Conservation (phyloP, 2,329 filamentous ascomycete species). For the Scytalidium sp. region DNA sequence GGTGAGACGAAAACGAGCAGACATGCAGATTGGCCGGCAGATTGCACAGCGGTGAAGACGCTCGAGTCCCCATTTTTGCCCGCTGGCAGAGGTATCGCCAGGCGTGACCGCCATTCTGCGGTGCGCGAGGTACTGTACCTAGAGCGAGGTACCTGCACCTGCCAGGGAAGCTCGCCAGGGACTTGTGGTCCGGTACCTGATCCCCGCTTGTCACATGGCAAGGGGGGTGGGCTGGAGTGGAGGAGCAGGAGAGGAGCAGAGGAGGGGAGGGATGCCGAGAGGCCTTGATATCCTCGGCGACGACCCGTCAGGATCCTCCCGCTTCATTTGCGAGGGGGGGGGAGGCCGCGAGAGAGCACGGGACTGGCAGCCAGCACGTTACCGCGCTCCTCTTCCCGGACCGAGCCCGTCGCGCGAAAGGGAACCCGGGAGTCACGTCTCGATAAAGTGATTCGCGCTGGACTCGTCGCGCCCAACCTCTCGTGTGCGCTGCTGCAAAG, state of each 20-base stretch:
- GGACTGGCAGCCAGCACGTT: too few species aligned
- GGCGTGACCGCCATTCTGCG: constrained; percentile 20
- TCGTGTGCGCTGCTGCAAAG: too few species aligned
- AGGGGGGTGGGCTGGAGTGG: neutral
- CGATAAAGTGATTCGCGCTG: too few species aligned
- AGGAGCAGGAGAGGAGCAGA: too few species aligned
- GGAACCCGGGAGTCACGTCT: neutral
- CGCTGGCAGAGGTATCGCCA: constrained; percentile 3
- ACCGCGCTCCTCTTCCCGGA: too few species aligned
- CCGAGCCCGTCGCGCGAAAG: neutral
- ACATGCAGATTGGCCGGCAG: neutral
- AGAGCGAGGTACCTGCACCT: neutral
- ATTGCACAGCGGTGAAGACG: neutral
- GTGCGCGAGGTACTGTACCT: constrained; percentile 3
- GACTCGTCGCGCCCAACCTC: too few species aligned
- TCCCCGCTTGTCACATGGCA: constrained; percentile 19
- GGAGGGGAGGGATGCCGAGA: neutral
- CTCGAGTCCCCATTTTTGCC: neutral
- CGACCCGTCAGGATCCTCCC: neutral
- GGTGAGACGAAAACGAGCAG: constrained; percentile 10
- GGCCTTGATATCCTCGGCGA: neutral
- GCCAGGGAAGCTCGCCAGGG: neutral
- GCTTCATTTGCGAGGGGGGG: neutral
- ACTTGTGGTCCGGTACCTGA: constrained; percentile 8
- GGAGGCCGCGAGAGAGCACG: too few species aligned